A percentile compares a stretch with the other conserved stretches of the same genome.
Evolutionary conservation across 148 eudicot species (phyloP).

Genomic region (Silene conica): DNA sequence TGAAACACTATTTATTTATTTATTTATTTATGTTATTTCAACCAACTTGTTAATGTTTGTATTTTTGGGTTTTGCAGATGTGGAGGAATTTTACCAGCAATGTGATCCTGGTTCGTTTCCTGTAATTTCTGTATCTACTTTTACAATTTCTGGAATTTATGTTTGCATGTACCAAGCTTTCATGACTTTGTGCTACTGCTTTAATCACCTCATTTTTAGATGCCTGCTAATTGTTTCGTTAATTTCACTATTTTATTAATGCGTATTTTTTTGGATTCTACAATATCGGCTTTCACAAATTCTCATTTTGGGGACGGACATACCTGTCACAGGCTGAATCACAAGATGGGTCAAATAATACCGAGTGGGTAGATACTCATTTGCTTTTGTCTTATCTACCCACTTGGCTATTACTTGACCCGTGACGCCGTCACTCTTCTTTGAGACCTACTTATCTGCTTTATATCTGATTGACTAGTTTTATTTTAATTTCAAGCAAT

Average conservation of each 20-base stretch:
- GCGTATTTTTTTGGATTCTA: too few species aligned
- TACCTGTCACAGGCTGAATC: too few species aligned
- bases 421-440: too few species aligned
- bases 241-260: neutral
- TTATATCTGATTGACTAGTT: neutral
- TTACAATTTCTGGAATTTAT: neutral
- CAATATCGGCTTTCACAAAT: neutral
- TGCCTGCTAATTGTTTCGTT: neutral
- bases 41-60: neutral
- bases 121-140: neutral
- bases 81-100: constrained; percentile 43
- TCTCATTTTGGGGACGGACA: too few species aligned
- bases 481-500: neutral
- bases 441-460: too few species aligned
- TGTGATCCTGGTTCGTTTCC: constrained; percentile 46
- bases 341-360: too few species aligned
- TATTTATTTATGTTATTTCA: neutral
- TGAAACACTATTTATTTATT: neutral
- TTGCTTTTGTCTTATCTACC: too few species aligned
- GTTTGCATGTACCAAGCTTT: neutral
- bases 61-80: constrained; percentile 31
- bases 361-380: too few species aligned
- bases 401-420: too few species aligned
- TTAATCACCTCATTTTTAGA: neutral
- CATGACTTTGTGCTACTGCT: neutral